Percentiles rank a stretch among this genome's conserved stretches.
Evolutionary conservation across 2,329 filamentous ascomycete genomes (phyloP).

Genomic region (Mycosphaerella arachidis): DNA sequence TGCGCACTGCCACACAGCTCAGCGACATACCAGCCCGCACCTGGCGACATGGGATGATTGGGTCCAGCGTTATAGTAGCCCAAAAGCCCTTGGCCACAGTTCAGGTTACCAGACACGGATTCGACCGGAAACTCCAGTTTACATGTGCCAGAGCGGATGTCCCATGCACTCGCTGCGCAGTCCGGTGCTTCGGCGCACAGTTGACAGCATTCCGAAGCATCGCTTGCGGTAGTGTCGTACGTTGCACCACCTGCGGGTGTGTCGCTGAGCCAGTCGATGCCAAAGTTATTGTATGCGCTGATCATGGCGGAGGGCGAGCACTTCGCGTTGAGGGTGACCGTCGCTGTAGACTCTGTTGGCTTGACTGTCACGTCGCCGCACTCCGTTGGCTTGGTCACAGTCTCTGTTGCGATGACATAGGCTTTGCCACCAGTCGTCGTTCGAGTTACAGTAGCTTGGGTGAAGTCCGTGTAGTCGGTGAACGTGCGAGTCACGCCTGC

Average conservation of each 20-base stretch:
- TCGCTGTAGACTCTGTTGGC: constrained; percentile 18
- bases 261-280: constrained; percentile 26
- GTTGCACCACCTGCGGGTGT: constrained; percentile 24
- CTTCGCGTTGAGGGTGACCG: constrained; percentile 27
- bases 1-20: constrained; percentile 27
- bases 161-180: constrained; percentile 30
- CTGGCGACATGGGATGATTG: constrained; percentile 29
- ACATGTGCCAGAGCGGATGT: constrained; percentile 27
- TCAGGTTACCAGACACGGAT: constrained; percentile 22
- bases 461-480: constrained; percentile 28
- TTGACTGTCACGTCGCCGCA: constrained; percentile 25
- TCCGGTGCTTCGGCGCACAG: constrained; percentile 27
- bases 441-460: constrained; percentile 28
- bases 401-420: constrained; percentile 28
- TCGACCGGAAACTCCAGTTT: constrained; percentile 28
- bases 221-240: constrained; percentile 26
- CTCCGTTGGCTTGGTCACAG: constrained; percentile 17
- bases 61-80: constrained; percentile 30
- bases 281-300: constrained; percentile 25
- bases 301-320: constrained; percentile 31
- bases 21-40: constrained; percentile 28
- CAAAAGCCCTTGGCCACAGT: constrained; percentile 27
- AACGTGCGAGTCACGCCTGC: constrained; percentile 27
- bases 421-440: constrained; percentile 28
- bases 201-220: constrained; percentile 31